These are phyloP conservation scores for Cnidoscolus chayamansa DNA, from an alignment of 441 rosid genomes.

Conservation along the genomic window DNA sequence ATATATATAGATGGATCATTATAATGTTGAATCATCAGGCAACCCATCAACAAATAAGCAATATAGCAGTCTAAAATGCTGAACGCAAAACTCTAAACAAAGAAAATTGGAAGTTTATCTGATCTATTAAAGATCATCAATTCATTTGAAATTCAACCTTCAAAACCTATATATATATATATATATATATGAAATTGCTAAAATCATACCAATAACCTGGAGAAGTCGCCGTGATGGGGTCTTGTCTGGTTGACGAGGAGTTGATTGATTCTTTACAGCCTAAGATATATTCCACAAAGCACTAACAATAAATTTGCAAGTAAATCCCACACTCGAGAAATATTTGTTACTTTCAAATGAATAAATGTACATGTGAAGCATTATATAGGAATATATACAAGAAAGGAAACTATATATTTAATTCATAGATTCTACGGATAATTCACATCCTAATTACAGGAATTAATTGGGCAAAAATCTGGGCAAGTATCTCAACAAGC, in stretches of 20 bases:
- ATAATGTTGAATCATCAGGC: background rate
- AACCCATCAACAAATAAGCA: background rate
- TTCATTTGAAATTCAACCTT: background rate
- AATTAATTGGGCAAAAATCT: too few relatives aligned
- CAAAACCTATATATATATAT: constrained; percentile 1
- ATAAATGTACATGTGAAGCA: background rate
- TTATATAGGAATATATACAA: background rate
- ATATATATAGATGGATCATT: background rate
- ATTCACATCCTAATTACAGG: too few relatives aligned
- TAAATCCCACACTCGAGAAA: constrained; percentile 14
- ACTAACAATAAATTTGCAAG: constrained; percentile 17
- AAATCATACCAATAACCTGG: constrained; percentile 78
- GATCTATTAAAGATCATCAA: background rate
- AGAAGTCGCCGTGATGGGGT: constrained; percentile 67
- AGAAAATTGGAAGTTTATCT: background rate
- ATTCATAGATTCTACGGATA: too few relatives aligned
- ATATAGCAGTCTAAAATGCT: background rate
- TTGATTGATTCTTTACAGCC: constrained; percentile 64
- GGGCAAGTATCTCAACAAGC: too few relatives aligned
- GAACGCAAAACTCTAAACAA: background rate
- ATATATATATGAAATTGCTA: constrained; percentile 1
- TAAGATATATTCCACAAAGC: constrained; percentile 30
- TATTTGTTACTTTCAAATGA: background rate
- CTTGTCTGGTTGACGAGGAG: constrained; percentile 66
- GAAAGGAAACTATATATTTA: too few relatives aligned